Evolutionary conservation across 1,284 basidiomycete genomes (phyloP).

Genomic region (Austroboletus rostrupii): DNA sequence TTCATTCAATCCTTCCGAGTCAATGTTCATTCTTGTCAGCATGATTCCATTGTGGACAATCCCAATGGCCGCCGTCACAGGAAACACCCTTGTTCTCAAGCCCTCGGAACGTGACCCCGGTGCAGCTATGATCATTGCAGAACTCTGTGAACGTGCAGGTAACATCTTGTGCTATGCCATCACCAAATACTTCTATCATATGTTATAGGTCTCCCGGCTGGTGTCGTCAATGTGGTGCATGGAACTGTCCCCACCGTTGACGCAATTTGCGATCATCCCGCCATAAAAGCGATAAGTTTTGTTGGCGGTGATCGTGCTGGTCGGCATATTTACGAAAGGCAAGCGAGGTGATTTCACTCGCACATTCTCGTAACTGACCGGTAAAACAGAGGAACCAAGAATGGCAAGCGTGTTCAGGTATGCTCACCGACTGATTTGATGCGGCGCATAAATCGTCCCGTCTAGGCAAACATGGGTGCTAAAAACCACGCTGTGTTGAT

Average conservation of each 20-base stretch:
- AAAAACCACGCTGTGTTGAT: slow-evolving; percentile 96
- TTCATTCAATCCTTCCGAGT: background rate
- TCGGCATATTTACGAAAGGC: slow-evolving; percentile 90
- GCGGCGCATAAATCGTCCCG: background rate
- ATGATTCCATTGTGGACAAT: slow-evolving; percentile 99
- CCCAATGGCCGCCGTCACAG: slow-evolving; percentile 83
- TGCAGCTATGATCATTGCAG: slow-evolving; percentile 96
- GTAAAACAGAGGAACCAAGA: slow-evolving; percentile 61
- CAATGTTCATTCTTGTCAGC: slow-evolving; percentile 38
- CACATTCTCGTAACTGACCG: slow-evolving; percentile 7
- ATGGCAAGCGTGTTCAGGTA: slow-evolving; percentile 90
- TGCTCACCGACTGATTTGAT: slow-evolving; percentile 8
- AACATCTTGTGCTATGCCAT: slow-evolving; percentile 7
- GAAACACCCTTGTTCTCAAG: slow-evolving; percentile 93
- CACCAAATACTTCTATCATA: slow-evolving; percentile 1
- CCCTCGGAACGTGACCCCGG: slow-evolving; percentile 96
- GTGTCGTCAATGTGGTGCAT: slow-evolving; percentile 87
- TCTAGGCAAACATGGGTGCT: slow-evolving; percentile 86
- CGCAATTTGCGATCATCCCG: slow-evolving; percentile 88
- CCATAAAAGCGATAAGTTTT: slow-evolving; percentile 93
- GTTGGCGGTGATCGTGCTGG: slow-evolving; percentile 96
- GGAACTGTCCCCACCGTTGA: slow-evolving; percentile 90
- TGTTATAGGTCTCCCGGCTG: slow-evolving; percentile 61
- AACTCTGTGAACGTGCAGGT: slow-evolving; percentile 85
- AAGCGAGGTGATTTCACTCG: slow-evolving; percentile 13